Evolutionary conservation across 768 basidiomycete genomes (phyloP), one percentile per base, ranked within the genome.

Genomic region (Daedalea quercina): DNA sequence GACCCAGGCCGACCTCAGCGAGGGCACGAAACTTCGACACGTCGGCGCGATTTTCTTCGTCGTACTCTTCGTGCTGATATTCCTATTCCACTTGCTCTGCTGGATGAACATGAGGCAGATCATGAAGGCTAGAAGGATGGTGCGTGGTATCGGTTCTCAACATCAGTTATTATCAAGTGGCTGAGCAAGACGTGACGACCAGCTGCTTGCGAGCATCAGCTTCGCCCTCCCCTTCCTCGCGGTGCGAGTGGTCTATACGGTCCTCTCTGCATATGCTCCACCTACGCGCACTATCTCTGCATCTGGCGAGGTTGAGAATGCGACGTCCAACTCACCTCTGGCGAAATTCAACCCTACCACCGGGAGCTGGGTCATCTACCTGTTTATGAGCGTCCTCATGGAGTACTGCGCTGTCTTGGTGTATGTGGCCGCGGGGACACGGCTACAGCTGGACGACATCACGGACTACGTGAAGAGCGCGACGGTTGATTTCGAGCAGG

Each of bases 191-290:
- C 42, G 22, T 53, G 44, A 31, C 4, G 4, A 31, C 28, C 50
- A 87, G 85, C 71, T 88, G 13, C 73, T 87, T 37, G 57, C 60
- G 25, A 83, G 81, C 24, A 67, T 85, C 43, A 70, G 79, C 20
- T 24, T 68, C 44, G 81, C 80, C 9, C 68, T 87, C 13, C 83
- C 83, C 3, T 79, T 85, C 66, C 70, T 87, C 28, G 78, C 76
- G 17, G 76, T 79, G 31, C 75, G 77, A 50, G 73, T 76, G 52
- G 69, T 73, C n/a, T 87, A 86, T 60, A 72, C 76, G 42, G 66
- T 87, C 33, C 72, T 87, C 40, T 72, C 77, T 24, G 76, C 76
- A 6, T 86, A 77, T 70, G 81, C 82, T 20, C 69, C 83, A 15
- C 70, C 73, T 12, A 34, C 51, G 19, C 22, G 26, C 3, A 24